Evolutionary conservation across 139 green algal genomes (phyloP).

Genomic region (Desmodesmus armatus): DNA sequence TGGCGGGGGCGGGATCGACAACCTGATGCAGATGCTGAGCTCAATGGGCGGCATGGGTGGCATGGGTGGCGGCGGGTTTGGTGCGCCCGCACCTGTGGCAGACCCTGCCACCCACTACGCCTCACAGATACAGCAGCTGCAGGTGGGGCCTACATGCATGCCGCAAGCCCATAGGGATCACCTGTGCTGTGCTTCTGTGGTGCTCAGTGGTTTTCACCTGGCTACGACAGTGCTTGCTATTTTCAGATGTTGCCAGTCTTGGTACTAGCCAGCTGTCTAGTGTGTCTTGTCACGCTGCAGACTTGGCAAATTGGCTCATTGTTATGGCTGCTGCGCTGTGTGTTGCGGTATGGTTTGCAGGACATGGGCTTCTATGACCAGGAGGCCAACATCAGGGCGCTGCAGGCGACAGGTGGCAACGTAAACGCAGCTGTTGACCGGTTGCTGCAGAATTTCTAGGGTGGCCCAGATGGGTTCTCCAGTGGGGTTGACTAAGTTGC

Average conservation of each 20-base stretch:
- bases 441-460: constrained; percentile 69
- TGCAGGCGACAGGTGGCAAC: constrained; percentile 86
- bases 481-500: too few relatives aligned
- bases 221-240: background rate
- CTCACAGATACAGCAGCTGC: constrained; percentile 90
- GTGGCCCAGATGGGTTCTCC: too few relatives aligned
- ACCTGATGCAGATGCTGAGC: constrained; percentile 50
- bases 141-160: constrained; percentile 39
- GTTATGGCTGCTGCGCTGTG: background rate
- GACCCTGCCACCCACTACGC: constrained; percentile 83
- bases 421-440: constrained; percentile 92
- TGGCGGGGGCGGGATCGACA: constrained; percentile 40
- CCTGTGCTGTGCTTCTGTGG: background rate
- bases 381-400: constrained; percentile 69
- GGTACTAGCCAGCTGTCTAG: too few relatives aligned
- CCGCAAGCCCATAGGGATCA: background rate
- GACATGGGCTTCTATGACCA: constrained; percentile 96
- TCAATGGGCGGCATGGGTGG: constrained; percentile 57
- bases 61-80: constrained; percentile 25
- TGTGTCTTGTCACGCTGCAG: too few relatives aligned
- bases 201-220: background rate
- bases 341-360: background rate
- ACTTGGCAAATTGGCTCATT: too few relatives aligned
- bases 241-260: background rate
- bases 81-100: constrained; percentile 56